Evolutionary conservation across 2,329 filamentous ascomycete genomes (phyloP), one percentile per base, ranked within the genome.

Genomic region (Penicillium paneum): DNA sequence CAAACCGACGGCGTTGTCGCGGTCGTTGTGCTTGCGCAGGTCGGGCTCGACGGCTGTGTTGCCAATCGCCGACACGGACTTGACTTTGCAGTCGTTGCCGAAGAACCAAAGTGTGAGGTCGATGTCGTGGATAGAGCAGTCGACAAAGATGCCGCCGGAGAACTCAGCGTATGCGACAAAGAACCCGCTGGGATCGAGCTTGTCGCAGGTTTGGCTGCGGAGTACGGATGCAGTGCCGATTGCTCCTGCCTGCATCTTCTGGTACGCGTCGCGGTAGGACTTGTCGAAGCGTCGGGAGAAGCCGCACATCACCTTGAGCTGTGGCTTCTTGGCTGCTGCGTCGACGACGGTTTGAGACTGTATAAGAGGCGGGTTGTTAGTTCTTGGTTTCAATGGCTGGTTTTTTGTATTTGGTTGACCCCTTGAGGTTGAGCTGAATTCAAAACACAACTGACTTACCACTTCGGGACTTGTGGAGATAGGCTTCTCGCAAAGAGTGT

Each of bases 51-150:
- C 79, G 2, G 83, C 83, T 2, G 79, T 83, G 60, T 84, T 81
- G 10, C 83, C 84, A 2, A 80, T 71, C 0, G 82, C 81, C 0
- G 76, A 75, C 8, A 84, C 80, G 44, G 75, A 79, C 70, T 85
- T 86, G 58, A 84, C 76, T 13, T 76, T 69, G 38, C 73, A 76
- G 43, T 81, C 76, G 43, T 80, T 71, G 10, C 81, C 82, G 64
- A 86, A 84, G 74, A 82, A 86, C 83, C 83, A 87, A 2, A 86
- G 74, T 0, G 83, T 77, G 2, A 87, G 78, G 58, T 86, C 84
- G 61, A 89, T 88, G 63, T 89, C 86, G 74, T 89, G 86, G 64
- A 89, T 83, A 48, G 82, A 83, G 73, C 83, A 86, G 74, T 89
- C 86, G 54, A 88, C 86, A 62, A 89, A 89, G 67, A 88, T 87